Base-by-base conservation (phyloP, 2,329 filamentous ascomycete genomes). In the Bipolaris zeicola region DNA sequence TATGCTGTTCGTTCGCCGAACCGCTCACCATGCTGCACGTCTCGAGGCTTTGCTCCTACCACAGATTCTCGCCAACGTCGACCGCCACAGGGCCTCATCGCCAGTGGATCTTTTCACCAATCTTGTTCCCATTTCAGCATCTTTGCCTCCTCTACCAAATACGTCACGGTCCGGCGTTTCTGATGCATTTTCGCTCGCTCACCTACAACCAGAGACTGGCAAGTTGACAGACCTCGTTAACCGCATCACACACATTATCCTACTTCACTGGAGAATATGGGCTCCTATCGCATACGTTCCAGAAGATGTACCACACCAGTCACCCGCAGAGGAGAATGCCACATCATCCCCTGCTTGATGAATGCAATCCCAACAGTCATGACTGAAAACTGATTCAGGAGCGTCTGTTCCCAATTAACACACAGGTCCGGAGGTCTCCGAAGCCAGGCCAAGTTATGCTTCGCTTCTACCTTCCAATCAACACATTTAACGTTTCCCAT, bases 191-290 rank as follows among this genome's bases (percentile, higher is more conserved):
- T 47, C 64, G 8, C 62, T 56, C 22, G 31, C 52, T 8, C 46
- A 50, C n/a, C 26, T 60, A 7, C 61, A 60, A 2, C 57, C 59
- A 1, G 59, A 69, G 22, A 53, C 59, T 8, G 77, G 63, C 34
- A 70, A 76, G 28, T 65, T 90, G 36, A 81, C 83, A 41, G 88
- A 92, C 56, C 85, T 96, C 73, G 87, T 91, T 1, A 89, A 87
- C 42, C 87, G 91, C 43, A 82, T 96, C 48, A 89, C 91, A 5
- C 94, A 97, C 70, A 86, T 97, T 42, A 87, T 90, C 13, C 83
- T 95, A 5, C 79, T 98, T 22, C 92, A 97, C 76, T 97, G 93
- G 92, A 85, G 91, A 46, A 89, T 96, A 3, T 98, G 93, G 92
- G 85, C 85, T 1, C 85, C 86, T 2, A 80, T 96, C 50, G 86